Base-by-base conservation (phyloP, 352 stramenopile species). In the Globisporangium alternatum region DNA sequence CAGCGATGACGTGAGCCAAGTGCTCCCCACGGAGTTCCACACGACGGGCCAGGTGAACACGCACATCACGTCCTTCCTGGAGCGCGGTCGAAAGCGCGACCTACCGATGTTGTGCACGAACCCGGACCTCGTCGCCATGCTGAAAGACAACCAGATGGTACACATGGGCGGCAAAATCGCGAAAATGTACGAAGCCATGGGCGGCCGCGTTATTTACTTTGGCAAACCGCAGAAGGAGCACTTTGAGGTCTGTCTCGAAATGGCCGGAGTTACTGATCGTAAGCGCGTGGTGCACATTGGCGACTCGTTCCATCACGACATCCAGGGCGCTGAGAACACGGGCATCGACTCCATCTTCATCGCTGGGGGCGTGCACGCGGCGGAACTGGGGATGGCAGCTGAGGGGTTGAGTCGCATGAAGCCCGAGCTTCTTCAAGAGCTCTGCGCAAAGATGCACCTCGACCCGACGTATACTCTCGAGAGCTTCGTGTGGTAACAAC, bases 81-180 rank as follows among this genome's bases (percentile, higher is more conserved):
- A 80, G 31, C 25, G 61, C n/a, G 86, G 86, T 28, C 53, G 77
- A 10, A 64, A 80, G 39, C 76, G 74, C 33, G 69, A 81, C 12
- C 66, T 97, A 15, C 87, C 86, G 6, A 77, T 97, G 74, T 54
- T 96, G 53, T 97, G 89, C 69, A 89, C 82, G 17, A 96, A 97
- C 71, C 90, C 90, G 31, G 90, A 97, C 69, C 85, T 95, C 49
- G 69, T 96, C 44, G 78, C 87, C 8, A 76, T 90, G 52, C 67
- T 88, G 43, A 73, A 76, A 1, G 82, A 87, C 64, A 81, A 86
- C 45, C 65, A 69, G 15, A 81, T 85, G 35, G 79, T 81, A 53
- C 77, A 87, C 64, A 88, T 88, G 69, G 78, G 73, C 54, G 83
- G 86, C 45, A 93, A 86, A 57, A 96, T 97, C 70, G 86, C 88